Conservation (phyloP, 164 flowering plant genomes). For the Chimonanthus praecox region DNA sequence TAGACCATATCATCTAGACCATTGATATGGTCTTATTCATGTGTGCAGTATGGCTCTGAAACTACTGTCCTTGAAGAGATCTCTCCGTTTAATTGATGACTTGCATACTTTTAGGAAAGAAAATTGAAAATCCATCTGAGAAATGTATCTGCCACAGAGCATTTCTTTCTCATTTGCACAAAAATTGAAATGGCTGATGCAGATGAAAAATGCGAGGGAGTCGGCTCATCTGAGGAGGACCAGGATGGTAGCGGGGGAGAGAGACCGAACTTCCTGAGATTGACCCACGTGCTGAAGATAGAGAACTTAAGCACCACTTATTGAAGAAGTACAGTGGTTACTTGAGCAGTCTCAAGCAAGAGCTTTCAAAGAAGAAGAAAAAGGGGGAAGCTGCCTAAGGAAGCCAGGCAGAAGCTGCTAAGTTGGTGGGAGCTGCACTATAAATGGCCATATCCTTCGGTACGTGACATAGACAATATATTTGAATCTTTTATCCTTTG, state of each 20-base stretch:
- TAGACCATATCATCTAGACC: too few species aligned
- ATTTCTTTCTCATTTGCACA: too few species aligned
- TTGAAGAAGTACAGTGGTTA: conserved; percentile 91
- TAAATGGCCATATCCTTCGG: conserved; percentile 98
- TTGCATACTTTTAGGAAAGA: too few species aligned
- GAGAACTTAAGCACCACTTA: conserved; percentile 83
- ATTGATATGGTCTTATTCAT: too few species aligned
- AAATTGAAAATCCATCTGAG: too few species aligned
- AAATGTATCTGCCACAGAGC: too few species aligned
- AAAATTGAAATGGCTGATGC: neutral
- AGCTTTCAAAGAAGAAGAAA: conserved; percentile 92
- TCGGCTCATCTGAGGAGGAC: conserved; percentile 79
- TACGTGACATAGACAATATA: conserved; percentile 16
- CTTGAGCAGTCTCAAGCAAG: conserved; percentile 88
- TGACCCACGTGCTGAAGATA: conserved; percentile 85
- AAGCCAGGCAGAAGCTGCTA: conserved; percentile 87
- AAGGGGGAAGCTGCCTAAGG: conserved; percentile 97
- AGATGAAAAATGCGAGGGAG: conserved; percentile 68
- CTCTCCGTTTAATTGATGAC: too few species aligned
- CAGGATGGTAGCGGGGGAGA: conserved; percentile 66
- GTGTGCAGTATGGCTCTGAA: too few species aligned
- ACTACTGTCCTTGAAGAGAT: too few species aligned
- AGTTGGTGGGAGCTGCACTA: conserved; percentile 95
- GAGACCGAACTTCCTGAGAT: conserved; percentile 66
- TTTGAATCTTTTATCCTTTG: too few species aligned